Conservation (phyloP, 352 stramenopile species). For the Globisporangium perplexum region DNA sequence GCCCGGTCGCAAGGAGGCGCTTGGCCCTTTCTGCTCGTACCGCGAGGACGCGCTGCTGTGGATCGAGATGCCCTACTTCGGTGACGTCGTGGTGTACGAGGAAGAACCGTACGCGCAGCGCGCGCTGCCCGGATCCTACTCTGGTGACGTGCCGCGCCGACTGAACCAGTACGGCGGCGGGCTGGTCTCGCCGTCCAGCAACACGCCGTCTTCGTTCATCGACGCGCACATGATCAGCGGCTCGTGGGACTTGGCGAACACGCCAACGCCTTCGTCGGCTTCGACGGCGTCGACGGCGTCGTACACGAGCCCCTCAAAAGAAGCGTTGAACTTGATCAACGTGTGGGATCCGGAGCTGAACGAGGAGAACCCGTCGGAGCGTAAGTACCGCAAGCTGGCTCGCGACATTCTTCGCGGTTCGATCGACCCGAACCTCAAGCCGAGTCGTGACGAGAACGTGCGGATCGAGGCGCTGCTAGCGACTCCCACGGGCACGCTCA, state of each 20-base stretch:
- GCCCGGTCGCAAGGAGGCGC: slow-evolving; percentile 54
- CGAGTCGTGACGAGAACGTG: slow-evolving; percentile 92
- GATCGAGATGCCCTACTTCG: slow-evolving; percentile 91
- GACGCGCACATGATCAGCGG: slow-evolving; percentile 39
- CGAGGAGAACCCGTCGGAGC: slow-evolving; percentile 91
- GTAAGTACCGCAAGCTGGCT: slow-evolving; percentile 97
- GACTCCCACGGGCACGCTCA: slow-evolving; percentile 92
- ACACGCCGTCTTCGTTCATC: slow-evolving; percentile 18
- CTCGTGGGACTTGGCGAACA: slow-evolving; percentile 34
- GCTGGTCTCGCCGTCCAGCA: slow-evolving; percentile 10
- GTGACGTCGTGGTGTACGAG: slow-evolving; percentile 89
- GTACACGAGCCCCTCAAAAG: slow-evolving; percentile 18
- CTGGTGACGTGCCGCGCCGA: slow-evolving; percentile 35
- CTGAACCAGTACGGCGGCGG: slow-evolving; percentile 29
- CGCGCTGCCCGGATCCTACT: slow-evolving; percentile 47
- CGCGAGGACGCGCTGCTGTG: slow-evolving; percentile 76
- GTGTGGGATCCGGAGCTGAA: slow-evolving; percentile 86
- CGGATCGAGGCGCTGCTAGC: slow-evolving; percentile 91
- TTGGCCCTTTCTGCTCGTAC: slow-evolving; percentile 77
- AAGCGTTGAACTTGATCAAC: slow-evolving; percentile 48
- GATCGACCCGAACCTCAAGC: slow-evolving; percentile 97
- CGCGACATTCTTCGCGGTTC: slow-evolving; percentile 94
- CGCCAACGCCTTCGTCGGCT: slow-evolving; percentile 10
- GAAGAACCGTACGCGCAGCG: slow-evolving; percentile 87
- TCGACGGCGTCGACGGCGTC: slow-evolving; percentile 3